These are phyloP conservation scores for Entomortierella chlamydospora DNA, from an alignment of 192 early-diverging fungal genomes.

Conservation along the genomic window DNA sequence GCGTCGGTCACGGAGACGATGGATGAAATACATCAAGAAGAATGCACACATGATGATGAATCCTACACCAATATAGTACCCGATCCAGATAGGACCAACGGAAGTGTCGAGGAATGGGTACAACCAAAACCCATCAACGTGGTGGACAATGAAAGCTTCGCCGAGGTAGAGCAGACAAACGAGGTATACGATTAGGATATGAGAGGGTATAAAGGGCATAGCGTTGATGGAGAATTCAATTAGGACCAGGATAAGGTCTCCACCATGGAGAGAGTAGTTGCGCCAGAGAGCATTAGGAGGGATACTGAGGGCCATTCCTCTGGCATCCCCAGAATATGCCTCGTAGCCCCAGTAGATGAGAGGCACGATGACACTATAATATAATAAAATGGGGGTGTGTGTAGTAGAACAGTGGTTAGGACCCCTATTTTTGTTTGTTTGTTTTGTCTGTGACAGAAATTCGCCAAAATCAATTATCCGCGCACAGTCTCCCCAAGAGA, in stretches of 20 bases:
- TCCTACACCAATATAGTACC: constrained; percentile 29
- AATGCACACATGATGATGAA: constrained; percentile 30
- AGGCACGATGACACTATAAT: constrained; percentile 39
- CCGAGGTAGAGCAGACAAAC: constrained; percentile 35
- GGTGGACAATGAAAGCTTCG: constrained; percentile 28
- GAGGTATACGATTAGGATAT: constrained; percentile 15
- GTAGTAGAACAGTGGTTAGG: too few species aligned
- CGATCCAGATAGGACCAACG: constrained; percentile 26
- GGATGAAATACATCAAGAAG: constrained; percentile 29
- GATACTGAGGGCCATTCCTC: constrained; percentile 23
- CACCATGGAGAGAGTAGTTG: constrained; percentile 50
- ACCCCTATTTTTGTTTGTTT: not conserved
- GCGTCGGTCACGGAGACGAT: constrained; percentile 16
- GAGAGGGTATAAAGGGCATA: constrained; percentile 47
- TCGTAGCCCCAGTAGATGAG: constrained; percentile 42
- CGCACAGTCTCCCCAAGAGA: constrained; percentile 14
- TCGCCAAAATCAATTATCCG: constrained; percentile 23
- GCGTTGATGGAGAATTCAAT: constrained; percentile 36
- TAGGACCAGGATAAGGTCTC: constrained; percentile 35
- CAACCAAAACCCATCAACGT: constrained; percentile 45
- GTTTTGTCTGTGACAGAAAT: too few species aligned
- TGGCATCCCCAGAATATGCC: constrained; percentile 10
- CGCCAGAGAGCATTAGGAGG: constrained; percentile 16
- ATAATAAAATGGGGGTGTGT: too few species aligned
- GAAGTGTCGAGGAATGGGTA: constrained; percentile 45